phyloP scores from a whole-genome alignment of 1,284 basidiomycete genomes.

The Xerocomus amazonicus region DNA sequence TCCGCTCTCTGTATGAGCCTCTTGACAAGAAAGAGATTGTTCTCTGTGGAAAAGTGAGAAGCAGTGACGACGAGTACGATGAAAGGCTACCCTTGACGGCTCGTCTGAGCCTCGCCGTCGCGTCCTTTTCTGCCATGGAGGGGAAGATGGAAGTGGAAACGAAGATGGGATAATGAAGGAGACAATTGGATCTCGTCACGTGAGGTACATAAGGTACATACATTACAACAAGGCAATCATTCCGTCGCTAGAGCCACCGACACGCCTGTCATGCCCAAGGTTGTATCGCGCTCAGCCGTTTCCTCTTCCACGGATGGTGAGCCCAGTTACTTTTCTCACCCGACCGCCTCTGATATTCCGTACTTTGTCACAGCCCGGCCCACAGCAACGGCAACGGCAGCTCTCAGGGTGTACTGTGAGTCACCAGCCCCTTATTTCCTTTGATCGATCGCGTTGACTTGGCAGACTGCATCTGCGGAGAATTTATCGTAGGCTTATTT shows the following conservation, averaged over 20 bases:
- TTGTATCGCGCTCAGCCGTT: constrained; percentile 75
- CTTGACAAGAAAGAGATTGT: constrained; percentile 87
- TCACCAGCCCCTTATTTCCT: constrained; percentile 12
- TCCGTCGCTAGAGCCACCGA: neutral
- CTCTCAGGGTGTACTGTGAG: constrained; percentile 77
- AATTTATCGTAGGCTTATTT: constrained; percentile 65
- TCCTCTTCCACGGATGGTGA: constrained; percentile 78
- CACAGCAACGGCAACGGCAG: constrained; percentile 72
- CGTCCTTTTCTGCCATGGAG: constrained; percentile 77
- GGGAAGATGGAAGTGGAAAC: constrained; percentile 15
- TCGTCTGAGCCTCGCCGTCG: constrained; percentile 66
- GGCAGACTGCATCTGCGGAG: constrained; percentile 79
- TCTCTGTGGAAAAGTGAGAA: constrained; percentile 53
- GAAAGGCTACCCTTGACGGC: constrained; percentile 66
- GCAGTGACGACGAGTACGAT: constrained; percentile 5
- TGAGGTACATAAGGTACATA: constrained; percentile 19
- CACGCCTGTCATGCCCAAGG: constrained; percentile 61
- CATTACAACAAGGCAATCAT: constrained; percentile 1
- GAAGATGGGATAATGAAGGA: constrained; percentile 24
- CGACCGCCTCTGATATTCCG: neutral
- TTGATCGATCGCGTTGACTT: constrained; percentile 12
- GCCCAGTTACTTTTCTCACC: constrained; percentile 17
- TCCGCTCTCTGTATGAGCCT: constrained; percentile 78
- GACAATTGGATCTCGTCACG: constrained; percentile 33
- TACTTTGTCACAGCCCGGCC: constrained; percentile 56